These are phyloP conservation scores for Phytophthora brassicae DNA, from an alignment of 352 stramenopile species.

Conservation along the genomic window DNA sequence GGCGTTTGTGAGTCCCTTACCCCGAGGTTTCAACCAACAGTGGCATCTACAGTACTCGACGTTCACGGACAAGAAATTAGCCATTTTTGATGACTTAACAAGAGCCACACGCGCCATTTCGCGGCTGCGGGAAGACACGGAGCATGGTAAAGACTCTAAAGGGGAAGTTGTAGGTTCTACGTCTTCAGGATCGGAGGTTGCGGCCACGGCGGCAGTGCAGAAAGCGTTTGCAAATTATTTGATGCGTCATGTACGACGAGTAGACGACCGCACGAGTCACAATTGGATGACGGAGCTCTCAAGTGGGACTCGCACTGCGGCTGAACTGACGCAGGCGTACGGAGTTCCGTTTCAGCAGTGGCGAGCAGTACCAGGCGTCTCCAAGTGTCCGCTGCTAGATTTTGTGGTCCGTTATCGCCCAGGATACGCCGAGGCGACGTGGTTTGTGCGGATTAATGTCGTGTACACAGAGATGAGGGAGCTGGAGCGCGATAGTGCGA, in stretches of 20 bases:
- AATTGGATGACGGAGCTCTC: slow-evolving; percentile 81
- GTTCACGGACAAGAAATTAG: slow-evolving; percentile 79
- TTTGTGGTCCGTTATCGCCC: slow-evolving; percentile 76
- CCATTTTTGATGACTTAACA: slow-evolving; percentile 70
- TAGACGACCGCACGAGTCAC: slow-evolving; percentile 80
- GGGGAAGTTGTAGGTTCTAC: no score
- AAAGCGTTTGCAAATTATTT: slow-evolving; percentile 77
- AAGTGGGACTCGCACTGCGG: slow-evolving; percentile 55
- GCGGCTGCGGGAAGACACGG: slow-evolving; percentile 23
- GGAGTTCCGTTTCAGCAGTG: slow-evolving; percentile 87
- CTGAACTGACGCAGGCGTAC: slow-evolving; percentile 74
- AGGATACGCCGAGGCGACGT: slow-evolving; percentile 72
- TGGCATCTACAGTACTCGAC: slow-evolving; percentile 86
- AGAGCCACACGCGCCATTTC: slow-evolving; percentile 53
- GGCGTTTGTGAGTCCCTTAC: slow-evolving; percentile 77
- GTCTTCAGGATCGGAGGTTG: slow-evolving; percentile 8
- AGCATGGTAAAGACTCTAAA: slow-evolving; percentile 8
- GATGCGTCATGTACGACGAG: slow-evolving; percentile 75
- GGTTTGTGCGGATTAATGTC: slow-evolving; percentile 85
- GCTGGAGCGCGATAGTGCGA: slow-evolving; percentile 65
- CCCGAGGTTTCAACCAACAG: slow-evolving; percentile 74
- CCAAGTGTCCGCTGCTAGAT: slow-evolving; percentile 81
- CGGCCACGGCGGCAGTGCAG: slow-evolving; percentile 29
- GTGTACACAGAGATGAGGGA: slow-evolving; percentile 88
- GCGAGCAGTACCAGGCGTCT: slow-evolving; percentile 68